Evolutionary conservation across 495 filamentous ascomycete species (phyloP).

Genomic region (Polyplosphaeria fusca): DNA sequence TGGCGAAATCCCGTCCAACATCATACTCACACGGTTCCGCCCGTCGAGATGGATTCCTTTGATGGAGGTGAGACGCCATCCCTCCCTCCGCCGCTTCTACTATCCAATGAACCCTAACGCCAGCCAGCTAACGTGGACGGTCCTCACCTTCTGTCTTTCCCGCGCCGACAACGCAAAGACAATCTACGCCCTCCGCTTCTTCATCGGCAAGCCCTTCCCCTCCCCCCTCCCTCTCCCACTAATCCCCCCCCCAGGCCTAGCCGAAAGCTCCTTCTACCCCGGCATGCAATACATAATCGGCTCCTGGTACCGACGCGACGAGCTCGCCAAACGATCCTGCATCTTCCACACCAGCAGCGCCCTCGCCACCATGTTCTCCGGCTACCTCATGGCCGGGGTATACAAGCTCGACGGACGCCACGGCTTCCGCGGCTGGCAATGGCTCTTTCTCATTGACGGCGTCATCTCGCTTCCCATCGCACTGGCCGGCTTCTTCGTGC

Average conservation of each 20-base stretch:
- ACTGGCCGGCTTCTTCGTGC: slow-evolving; percentile 55
- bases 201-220: too few species aligned
- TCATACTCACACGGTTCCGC: slow-evolving; percentile 54
- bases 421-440: slow-evolving; percentile 33
- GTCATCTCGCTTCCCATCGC: slow-evolving; percentile 36
- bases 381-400: slow-evolving; percentile 34
- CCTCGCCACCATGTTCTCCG: slow-evolving; percentile 41
- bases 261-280: slow-evolving; percentile 49
- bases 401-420: slow-evolving; percentile 27
- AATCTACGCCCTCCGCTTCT: slow-evolving; percentile 18
- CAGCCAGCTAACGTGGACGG: slow-evolving; percentile 19
- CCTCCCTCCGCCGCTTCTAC: too few species aligned
- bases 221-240: too few species aligned
- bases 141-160: slow-evolving; percentile 25
- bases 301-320: slow-evolving; percentile 53
- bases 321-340: slow-evolving; percentile 58
- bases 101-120: too few species aligned
- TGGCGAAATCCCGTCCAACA: slow-evolving; percentile 60
- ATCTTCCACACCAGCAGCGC: slow-evolving; percentile 59
- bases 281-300: slow-evolving; percentile 50
- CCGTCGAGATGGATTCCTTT: slow-evolving; percentile 60
- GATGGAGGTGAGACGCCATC: too few species aligned
- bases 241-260: too few species aligned
- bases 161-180: background rate
- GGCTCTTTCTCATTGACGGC: slow-evolving; percentile 35